Evolutionary conservation across 2,329 filamentous ascomycete species (phyloP).

Genomic region (Harringtonia aguacate): DNA sequence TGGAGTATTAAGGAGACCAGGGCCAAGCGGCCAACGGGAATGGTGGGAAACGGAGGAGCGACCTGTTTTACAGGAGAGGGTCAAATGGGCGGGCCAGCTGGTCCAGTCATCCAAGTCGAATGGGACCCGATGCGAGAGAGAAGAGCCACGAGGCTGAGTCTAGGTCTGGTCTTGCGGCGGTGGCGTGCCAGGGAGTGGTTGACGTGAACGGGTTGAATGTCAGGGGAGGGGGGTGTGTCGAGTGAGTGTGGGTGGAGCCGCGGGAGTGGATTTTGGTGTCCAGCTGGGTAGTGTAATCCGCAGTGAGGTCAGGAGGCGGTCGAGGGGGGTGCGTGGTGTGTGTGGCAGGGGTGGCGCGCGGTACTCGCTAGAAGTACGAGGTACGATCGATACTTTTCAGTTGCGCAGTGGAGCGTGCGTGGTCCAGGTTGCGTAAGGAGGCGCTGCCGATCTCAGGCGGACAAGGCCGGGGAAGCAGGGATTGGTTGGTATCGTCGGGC

Average conservation of each 20-base stretch:
- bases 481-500: slow-evolving; percentile 5
- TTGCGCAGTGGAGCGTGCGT: neutral
- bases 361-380: neutral
- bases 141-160: slow-evolving; percentile 13
- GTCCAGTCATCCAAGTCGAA: neutral
- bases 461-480: slow-evolving; percentile 5
- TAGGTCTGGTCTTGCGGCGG: neutral
- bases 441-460: slow-evolving; percentile 4
- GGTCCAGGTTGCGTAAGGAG: slow-evolving; percentile 6
- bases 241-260: neutral
- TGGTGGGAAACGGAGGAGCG: neutral
- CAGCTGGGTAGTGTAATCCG: slow-evolving; percentile 3
- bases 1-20: neutral
- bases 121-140: neutral
- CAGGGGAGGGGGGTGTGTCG: neutral
- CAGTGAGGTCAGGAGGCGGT: neutral
- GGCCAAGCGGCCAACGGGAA: neutral
- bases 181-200: slow-evolving; percentile 10
- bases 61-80: slow-evolving; percentile 4
- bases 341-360: neutral
- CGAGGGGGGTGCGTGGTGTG: neutral
- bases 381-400: neutral
- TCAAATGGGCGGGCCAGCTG: neutral
- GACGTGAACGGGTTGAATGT: slow-evolving; percentile 6
- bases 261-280: neutral